Conservation (phyloP, 495 filamentous ascomycete species). For the Penicillium dipodomyicola region DNA sequence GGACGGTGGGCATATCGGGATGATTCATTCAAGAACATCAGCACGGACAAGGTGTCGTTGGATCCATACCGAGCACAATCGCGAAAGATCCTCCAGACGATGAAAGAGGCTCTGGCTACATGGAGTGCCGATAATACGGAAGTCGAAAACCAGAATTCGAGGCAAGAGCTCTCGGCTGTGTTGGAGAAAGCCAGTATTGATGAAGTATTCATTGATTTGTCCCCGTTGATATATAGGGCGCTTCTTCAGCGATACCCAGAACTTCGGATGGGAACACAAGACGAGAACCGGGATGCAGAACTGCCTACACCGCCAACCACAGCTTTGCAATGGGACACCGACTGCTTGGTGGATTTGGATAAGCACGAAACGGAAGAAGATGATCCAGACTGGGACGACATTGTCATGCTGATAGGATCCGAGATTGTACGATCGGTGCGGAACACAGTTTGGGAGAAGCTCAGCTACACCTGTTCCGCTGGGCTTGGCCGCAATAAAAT, state of each 20-base stretch:
- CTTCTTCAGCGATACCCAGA: slow-evolving; percentile 79
- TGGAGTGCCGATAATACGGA: slow-evolving; percentile 26
- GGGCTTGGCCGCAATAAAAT: slow-evolving; percentile 91
- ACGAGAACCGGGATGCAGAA: slow-evolving; percentile 67
- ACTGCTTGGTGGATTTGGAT: slow-evolving; percentile 75
- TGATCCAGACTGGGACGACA: slow-evolving; percentile 94
- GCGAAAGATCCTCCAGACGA: slow-evolving; percentile 73
- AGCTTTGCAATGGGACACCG: slow-evolving; percentile 73
- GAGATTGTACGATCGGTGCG: slow-evolving; percentile 83
- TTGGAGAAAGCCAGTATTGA: slow-evolving; percentile 91
- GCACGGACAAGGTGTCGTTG: slow-evolving; percentile 85
- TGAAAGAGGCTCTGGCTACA: slow-evolving; percentile 65
- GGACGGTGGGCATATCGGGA: slow-evolving; percentile 82
- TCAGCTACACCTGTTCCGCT: slow-evolving; percentile 87
- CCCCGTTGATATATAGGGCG: slow-evolving; percentile 71
- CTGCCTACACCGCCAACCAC: slow-evolving; percentile 73
- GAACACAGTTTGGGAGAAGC: slow-evolving; percentile 57
- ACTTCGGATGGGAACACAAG: slow-evolving; percentile 57
- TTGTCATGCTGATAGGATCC: slow-evolving; percentile 78
- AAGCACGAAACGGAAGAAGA: slow-evolving; percentile 68
- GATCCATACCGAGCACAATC: slow-evolving; percentile 90
- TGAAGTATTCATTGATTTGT: slow-evolving; percentile 91
- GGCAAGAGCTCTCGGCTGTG: slow-evolving; percentile 50
- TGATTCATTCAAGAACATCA: slow-evolving; percentile 71
- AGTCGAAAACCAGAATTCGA: slow-evolving; percentile 39